Conservation (phyloP, 2,329 filamentous ascomycete species). For the Fusarium oligoseptatum region DNA sequence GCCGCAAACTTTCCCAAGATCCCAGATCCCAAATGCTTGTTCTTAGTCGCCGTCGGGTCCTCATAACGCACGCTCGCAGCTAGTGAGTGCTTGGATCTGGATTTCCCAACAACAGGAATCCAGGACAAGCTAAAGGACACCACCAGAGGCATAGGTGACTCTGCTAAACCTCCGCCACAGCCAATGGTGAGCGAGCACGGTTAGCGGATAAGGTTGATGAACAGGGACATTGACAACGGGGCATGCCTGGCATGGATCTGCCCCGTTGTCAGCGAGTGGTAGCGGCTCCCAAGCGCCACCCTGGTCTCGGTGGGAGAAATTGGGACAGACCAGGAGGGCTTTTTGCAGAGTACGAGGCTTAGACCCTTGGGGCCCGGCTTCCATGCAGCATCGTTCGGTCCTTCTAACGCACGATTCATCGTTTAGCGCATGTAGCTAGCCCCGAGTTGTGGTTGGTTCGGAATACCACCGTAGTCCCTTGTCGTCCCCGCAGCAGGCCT, state of each 20-base stretch:
- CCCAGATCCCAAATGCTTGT: conserved; percentile 13
- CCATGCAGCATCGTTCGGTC: conserved; percentile 48
- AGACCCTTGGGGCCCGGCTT: conserved; percentile 43
- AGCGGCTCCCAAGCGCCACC: conserved; percentile 24
- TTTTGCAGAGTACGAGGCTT: conserved; percentile 47
- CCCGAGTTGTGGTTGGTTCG: conserved; percentile 35
- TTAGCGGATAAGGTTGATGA: conserved; percentile 36
- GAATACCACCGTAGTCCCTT: conserved; percentile 36
- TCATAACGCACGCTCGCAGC: conserved; percentile 12
- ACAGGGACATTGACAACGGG: conserved; percentile 27
- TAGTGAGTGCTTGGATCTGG: conserved; percentile 27
- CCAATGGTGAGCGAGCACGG: conserved; percentile 22
- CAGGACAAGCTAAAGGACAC: conserved; percentile 1
- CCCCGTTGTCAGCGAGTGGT: conserved; percentile 32
- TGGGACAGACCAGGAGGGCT: conserved; percentile 38
- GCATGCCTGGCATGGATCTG: conserved; percentile 35
- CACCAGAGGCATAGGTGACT: conserved; percentile 1
- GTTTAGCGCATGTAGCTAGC: conserved; percentile 40
- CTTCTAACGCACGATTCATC: conserved; percentile 48
- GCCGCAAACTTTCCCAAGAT: conserved; percentile 7
- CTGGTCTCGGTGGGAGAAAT: conserved; percentile 25
- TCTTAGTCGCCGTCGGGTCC: conserved; percentile 9
- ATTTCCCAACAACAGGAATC: conserved; percentile 31
- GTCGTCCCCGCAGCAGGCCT: conserved; percentile 39
- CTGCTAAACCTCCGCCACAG: conserved; percentile 13